Percentiles rank a stretch among this genome's conserved stretches.
Evolutionary conservation across 352 stramenopile genomes (phyloP).

Genomic region (Globisporangium paddicum): DNA sequence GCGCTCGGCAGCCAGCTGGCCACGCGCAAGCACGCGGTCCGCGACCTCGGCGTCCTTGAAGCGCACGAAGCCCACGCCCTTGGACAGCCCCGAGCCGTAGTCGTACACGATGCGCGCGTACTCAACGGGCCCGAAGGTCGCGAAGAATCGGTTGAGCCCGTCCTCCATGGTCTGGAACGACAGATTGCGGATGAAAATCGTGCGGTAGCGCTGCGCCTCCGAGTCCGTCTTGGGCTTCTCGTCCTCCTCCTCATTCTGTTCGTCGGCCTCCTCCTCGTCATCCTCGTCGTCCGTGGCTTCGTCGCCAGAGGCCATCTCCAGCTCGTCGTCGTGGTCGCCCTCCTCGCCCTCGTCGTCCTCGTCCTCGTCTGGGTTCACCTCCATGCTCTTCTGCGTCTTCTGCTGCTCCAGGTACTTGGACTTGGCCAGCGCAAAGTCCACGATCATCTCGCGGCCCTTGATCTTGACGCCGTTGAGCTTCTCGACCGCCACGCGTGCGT

Average conservation of each 20-base stretch:
- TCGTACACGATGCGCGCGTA: conserved; percentile 82
- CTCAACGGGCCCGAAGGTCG: conserved; percentile 66
- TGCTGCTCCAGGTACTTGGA: conserved; percentile 74
- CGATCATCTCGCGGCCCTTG: conserved; percentile 81
- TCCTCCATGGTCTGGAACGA: conserved; percentile 83
- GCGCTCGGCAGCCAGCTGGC: conserved; percentile 29
- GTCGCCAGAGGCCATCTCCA: conserved; percentile 48
- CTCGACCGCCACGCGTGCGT: conserved; percentile 59
- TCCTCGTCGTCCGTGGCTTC: conserved; percentile 28
- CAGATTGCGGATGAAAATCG: conserved; percentile 81
- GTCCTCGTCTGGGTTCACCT: conserved; percentile 20
- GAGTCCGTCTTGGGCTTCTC: conserved; percentile 46
- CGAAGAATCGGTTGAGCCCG: conserved; percentile 62
- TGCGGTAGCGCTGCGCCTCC: conserved; percentile 74
- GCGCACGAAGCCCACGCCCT: conserved; percentile 82
- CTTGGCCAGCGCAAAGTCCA: conserved; percentile 83
- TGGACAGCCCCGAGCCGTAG: conserved; percentile 71
- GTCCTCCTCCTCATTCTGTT: conserved; percentile 25
- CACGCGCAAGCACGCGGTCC: conserved; percentile 47
- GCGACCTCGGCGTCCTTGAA: conserved; percentile 59
- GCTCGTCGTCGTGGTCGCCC: conserved; percentile 27
- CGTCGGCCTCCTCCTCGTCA: conserved; percentile 23
- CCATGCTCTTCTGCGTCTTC: conserved; percentile 30
- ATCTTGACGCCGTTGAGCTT: conserved; percentile 75
- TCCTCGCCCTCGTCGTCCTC: conserved; percentile 43